phyloP scores from a whole-genome alignment of 1,284 basidiomycete genomes.

The Irpex rosettiformis region DNA sequence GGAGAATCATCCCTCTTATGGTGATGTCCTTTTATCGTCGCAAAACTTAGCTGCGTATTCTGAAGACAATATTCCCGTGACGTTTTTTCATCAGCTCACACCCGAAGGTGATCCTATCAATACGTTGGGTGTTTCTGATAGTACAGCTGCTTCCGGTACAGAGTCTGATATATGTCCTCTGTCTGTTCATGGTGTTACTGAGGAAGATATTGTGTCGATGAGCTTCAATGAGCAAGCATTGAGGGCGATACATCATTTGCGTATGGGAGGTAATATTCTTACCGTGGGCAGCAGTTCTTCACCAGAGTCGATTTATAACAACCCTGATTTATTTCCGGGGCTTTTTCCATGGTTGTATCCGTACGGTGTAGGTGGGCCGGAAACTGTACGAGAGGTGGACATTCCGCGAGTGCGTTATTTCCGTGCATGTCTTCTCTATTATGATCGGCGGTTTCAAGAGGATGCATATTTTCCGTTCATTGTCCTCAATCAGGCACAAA shows the following conservation, averaged over 20 bases:
- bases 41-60: slow-evolving; percentile 30
- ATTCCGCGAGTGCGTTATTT: slow-evolving; percentile 18
- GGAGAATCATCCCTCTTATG: slow-evolving; percentile 36
- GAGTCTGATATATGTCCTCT: slow-evolving; percentile 31
- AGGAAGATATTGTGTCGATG: slow-evolving; percentile 15
- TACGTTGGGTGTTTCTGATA: slow-evolving; percentile 19
- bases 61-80: slow-evolving; percentile 27
- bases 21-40: slow-evolving; percentile 30
- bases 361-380: slow-evolving; percentile 21
- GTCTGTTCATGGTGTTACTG: slow-evolving; percentile 31
- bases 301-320: slow-evolving; percentile 22
- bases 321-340: slow-evolving; percentile 21
- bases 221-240: background rate
- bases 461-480: slow-evolving; percentile 33
- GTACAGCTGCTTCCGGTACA: slow-evolving; percentile 26
- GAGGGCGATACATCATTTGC: slow-evolving; percentile 20
- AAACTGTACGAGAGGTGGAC: slow-evolving; percentile 6
- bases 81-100: background rate
- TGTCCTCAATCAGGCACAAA: slow-evolving; percentile 37
- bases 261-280: slow-evolving; percentile 12
- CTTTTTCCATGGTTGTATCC: slow-evolving; percentile 29
- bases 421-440: slow-evolving; percentile 30
- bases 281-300: slow-evolving; percentile 16
- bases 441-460: slow-evolving; percentile 34
- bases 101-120: slow-evolving; percentile 16